phyloP scores from a whole-genome alignment of 2,329 filamentous ascomycete genomes.

The Erysiphe pulchra region DNA sequence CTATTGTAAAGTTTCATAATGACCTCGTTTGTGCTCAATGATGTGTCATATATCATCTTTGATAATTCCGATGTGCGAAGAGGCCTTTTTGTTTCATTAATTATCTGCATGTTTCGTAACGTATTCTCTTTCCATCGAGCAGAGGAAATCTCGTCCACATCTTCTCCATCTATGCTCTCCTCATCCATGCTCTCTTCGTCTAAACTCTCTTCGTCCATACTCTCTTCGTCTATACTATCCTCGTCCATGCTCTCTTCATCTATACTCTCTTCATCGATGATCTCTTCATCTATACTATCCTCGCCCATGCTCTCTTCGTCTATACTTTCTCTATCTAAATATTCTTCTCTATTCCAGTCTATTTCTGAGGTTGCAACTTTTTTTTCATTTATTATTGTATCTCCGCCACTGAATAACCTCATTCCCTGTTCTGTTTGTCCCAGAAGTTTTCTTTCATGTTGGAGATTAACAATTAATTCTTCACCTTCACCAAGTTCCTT shows the following conservation, averaged over 20 bases:
- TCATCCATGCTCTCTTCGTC: conserved; percentile 21
- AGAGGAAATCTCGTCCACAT: conserved; percentile 16
- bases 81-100: conserved; percentile 43
- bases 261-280: conserved; percentile 16
- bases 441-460: conserved; percentile 56
- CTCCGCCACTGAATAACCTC: conserved; percentile 60
- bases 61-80: conserved; percentile 66
- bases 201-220: conserved; percentile 16
- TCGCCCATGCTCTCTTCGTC: conserved; percentile 33
- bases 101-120: conserved; percentile 41
- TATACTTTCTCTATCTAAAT: conserved; percentile 24
- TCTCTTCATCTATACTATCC: conserved; percentile 34
- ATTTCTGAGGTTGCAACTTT: too few relatives aligned
- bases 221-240: conserved; percentile 17
- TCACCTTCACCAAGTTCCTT: conserved; percentile 76
- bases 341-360: not conserved
- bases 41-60: conserved; percentile 68
- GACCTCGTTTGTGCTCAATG: conserved; percentile 48
- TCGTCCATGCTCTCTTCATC: conserved; percentile 19
- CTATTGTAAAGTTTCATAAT: conserved; percentile 20
- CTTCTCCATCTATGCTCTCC: conserved; percentile 24
- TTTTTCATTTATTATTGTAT: conserved; percentile 9
- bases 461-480: conserved; percentile 75
- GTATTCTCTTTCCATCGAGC: conserved; percentile 78
- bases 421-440: conserved; percentile 65